Base-by-base conservation (phyloP, 345 rosid species). In the Excoecaria cochinchinensis region DNA sequence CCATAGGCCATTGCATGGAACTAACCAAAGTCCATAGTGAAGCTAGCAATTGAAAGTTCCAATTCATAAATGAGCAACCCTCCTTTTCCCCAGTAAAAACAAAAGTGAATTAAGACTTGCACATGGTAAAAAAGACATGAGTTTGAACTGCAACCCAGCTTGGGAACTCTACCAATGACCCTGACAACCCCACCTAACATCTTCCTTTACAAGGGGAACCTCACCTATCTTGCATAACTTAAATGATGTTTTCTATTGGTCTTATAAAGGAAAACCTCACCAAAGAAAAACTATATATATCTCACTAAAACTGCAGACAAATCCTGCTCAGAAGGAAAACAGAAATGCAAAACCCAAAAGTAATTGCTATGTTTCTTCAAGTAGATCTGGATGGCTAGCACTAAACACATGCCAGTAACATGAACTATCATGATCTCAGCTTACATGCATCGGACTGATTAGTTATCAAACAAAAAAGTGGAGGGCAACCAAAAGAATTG, bases 1-100 rank as follows among this genome's bases (percentile, higher is more conserved):
- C 64, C 17, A 10, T 68, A 24, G 63, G 13, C 60, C 21, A 21
- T 70, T n/a, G 10, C 39, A 64, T 1, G 17, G 24, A 52, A 52
- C n/a, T 39, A 51, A 69, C 31, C 59, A 69, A 53, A 31, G n/a
- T 31, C 44, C 72, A 69, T n/a, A 69, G 11, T 9, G 56, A 68
- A 51, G 19, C 9, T 69, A 59, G 36, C 12, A 59, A 59, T n/a
- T 22, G 8, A 0, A 24, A 56, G 5, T n/a, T 56, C 60, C 11
- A 31, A 24, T 24, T 59, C 63, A 59, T n/a, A 9, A 22, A 31
- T 22, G 16, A 59, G 10, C 8, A 22, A 24, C 38, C 22, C 38
- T 22, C 38, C 22, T 6, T 5, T 5, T 16, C 3, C 31, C 31
- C 31, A 2, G 2, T 31, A 31, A 31, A 31, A 31, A 31, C 31